These are phyloP conservation scores for Penicillium riverlandense DNA, from an alignment of 495 filamentous ascomycete genomes.

Conservation along the genomic window DNA sequence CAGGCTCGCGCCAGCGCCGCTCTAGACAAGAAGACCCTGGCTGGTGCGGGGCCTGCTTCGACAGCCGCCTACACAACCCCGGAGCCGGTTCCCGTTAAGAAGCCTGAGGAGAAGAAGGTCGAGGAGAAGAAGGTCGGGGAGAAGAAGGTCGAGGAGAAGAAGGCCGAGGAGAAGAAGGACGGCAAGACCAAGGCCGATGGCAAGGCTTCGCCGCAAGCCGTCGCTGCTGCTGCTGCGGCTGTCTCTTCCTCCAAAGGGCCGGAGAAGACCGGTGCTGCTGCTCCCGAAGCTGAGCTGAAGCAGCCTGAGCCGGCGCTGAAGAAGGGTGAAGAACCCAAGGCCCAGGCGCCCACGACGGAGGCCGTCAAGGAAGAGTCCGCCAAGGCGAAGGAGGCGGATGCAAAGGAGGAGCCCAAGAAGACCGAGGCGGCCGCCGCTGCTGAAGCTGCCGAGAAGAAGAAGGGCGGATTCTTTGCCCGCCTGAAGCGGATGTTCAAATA, in stretches of 20 bases:
- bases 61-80: conserved; percentile 15
- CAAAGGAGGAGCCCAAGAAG: conserved; percentile 6
- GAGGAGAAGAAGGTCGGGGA: conserved; percentile 12
- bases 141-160: conserved; percentile 66
- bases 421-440: conserved; percentile 6
- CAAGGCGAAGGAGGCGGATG: conserved; percentile 1
- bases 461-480: conserved; percentile 21
- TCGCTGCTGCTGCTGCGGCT: conserved; percentile 19
- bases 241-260: conserved; percentile 14
- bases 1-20: conserved; percentile 8
- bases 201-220: conserved; percentile 14
- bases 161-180: conserved; percentile 68
- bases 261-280: conserved; percentile 12
- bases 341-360: conserved; percentile 48
- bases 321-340: conserved; percentile 14
- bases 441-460: conserved; percentile 16
- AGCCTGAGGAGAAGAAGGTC: conserved; percentile 9
- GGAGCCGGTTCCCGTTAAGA: conserved; percentile 15
- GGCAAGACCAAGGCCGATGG: background rate
- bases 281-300: conserved; percentile 14
- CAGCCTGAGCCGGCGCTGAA: conserved; percentile 19
- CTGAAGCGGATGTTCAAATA: conserved; percentile 27
- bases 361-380: conserved; percentile 31
- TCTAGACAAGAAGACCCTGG: conserved; percentile 10
- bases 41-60: conserved; percentile 18